Evolutionary conservation across 495 filamentous ascomycete genomes (phyloP), one percentile per base, ranked within the genome.

Genomic region (Jackrogersella multiformis): DNA sequence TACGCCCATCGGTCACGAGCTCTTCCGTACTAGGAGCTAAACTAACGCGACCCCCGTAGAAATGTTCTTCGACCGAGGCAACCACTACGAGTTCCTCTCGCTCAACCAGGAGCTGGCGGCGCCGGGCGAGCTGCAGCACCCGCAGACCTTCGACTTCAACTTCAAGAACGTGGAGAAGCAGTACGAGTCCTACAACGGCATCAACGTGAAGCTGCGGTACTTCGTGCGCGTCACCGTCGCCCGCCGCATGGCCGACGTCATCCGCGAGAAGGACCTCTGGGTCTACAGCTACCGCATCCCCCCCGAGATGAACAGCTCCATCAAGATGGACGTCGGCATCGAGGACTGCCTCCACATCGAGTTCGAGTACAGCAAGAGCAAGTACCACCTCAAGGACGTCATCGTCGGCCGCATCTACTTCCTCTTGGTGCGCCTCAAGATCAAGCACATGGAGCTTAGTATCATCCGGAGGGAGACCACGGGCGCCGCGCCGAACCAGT

Each of bases 121-220:
- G 18, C 95, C 95, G 1, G 96, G 95, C 72, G 95, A 99, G 79
- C 88, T 99, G 55, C 94, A 98, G 69, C 95, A 99, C 80, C 96
- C 95, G 32, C 96, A 98, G 80, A 96, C 93, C 39, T 97, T 97
- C 82, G 92, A 96, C 59, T 99, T 99, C 87, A 97, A 97, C 81
- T 99, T 99, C 87, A 99, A 98, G 80, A 98, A 98, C 77, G 92
- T 99, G 69, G 95, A 99, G 85, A 99, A 99, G 82, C 93, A 96
- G 77, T 99, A 99, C 83, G 95, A 99, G 79, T 97, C 94, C 61
- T 99, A 99, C 85, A 96, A 97, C 80, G 95, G 95, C 72, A 99
- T 99, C 85, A 99, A 99, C 76, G 96, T 98, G 61, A 93, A 94
- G 80, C 87, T 99, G 72, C 93, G 96, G 56, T 99, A 99, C 85